phyloP scores from a whole-genome alignment of 1,139 yeast genomes.

The Nakaseomyces uthaithaninus region DNA sequence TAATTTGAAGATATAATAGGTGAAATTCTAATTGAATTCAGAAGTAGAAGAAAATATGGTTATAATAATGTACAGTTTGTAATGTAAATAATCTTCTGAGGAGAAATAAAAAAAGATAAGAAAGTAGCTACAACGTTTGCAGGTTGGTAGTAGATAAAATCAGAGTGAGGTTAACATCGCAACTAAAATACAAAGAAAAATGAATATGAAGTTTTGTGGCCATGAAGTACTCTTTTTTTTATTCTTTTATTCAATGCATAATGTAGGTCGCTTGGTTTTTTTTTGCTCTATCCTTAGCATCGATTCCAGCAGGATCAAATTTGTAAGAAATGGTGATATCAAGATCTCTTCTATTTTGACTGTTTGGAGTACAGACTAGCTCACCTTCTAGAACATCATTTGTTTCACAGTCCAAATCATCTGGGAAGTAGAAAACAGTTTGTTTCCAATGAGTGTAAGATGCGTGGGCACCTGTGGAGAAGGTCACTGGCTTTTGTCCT shows the following conservation, averaged over 20 bases:
- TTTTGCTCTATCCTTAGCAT: slow-evolving; percentile 45
- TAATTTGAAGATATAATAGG: no score
- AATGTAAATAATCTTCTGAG: background rate
- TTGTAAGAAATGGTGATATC: slow-evolving; percentile 55
- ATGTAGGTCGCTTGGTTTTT: slow-evolving; percentile 27
- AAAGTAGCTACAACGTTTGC: background rate
- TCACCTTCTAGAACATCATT: slow-evolving; percentile 72
- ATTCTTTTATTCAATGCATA: slow-evolving; percentile 31
- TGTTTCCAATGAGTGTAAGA: slow-evolving; percentile 95
- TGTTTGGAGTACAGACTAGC: slow-evolving; percentile 70
- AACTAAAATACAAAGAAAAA: background rate
- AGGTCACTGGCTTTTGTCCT: slow-evolving; percentile 44
- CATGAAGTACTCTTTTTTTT: background rate
- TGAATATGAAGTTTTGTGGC: background rate
- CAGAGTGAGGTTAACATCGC: no score
- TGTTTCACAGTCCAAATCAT: slow-evolving; percentile 66
- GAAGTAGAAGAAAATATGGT: background rate
- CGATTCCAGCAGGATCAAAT: slow-evolving; percentile 45
- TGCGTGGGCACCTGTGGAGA: slow-evolving; percentile 77
- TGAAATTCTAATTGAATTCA: background rate
- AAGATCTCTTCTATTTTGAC: slow-evolving; percentile 71
- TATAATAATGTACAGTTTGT: background rate
- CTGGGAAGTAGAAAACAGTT: slow-evolving; percentile 84
- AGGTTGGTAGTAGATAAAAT: background rate
- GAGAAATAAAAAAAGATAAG: background rate